These are phyloP conservation scores for Moesziomyces sp. DNA, from an alignment of 1,284 basidiomycete species.

Conservation along the genomic window DNA sequence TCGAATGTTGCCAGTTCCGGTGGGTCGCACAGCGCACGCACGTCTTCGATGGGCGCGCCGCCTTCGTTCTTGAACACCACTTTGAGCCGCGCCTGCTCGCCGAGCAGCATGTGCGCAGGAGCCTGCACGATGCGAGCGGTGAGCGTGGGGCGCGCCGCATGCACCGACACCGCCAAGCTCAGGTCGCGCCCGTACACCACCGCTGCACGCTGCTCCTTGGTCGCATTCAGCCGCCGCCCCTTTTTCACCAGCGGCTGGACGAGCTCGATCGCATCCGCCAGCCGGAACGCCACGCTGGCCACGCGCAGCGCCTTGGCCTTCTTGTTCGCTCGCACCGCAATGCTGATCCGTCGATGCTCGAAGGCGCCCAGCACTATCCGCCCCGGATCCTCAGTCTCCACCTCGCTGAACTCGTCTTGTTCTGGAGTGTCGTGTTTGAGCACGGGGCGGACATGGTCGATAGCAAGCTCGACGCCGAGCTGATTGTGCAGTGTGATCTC, in stretches of 20 bases:
- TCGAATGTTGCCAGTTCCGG: conserved; percentile 21
- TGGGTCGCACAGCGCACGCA: conserved; percentile 33
- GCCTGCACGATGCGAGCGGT: conserved; percentile 15
- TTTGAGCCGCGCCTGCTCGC: conserved; percentile 15
- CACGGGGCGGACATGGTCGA: conserved; percentile 19
- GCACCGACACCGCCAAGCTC: conserved; percentile 67
- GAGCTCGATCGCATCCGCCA: conserved; percentile 69
- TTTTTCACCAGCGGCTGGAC: conserved; percentile 68
- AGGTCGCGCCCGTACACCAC: conserved; percentile 69
- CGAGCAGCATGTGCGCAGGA: conserved; percentile 15
- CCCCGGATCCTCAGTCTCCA: conserved; percentile 54
- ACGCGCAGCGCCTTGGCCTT: conserved; percentile 54
- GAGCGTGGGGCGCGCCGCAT: conserved; percentile 28
- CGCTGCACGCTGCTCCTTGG: conserved; percentile 68
- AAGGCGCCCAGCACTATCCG: conserved; percentile 31
- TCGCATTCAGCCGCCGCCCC: conserved; percentile 69
- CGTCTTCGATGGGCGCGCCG: conserved; percentile 7
- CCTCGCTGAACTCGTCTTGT: conserved; percentile 3
- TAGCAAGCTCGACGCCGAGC: conserved; percentile 55
- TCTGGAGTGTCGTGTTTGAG: not conserved
- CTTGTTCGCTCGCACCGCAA: conserved; percentile 13
- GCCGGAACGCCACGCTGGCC: conserved; percentile 66
- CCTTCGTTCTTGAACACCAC: conserved; percentile 37
- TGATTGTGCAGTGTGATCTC: conserved; percentile 70
- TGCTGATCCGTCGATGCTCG: conserved; percentile 6